A percentile compares a stretch with the other conserved stretches of the same genome.
These are phyloP conservation scores for Penstemon barbatus DNA, from an alignment of 257 asterid species.

Conservation along the genomic window DNA sequence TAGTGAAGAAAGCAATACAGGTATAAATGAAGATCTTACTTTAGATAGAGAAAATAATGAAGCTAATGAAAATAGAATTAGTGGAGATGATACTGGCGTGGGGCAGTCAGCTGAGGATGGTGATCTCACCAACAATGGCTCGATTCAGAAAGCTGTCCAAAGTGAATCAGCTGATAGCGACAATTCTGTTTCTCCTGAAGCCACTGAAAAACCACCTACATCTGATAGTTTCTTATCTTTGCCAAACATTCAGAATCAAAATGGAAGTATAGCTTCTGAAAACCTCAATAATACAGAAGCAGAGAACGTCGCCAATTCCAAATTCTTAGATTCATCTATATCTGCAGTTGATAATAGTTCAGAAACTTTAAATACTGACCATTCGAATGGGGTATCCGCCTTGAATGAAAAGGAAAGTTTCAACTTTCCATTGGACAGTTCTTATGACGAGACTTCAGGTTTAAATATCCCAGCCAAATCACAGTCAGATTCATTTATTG, in stretches of 20 bases:
- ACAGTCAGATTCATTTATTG: conserved; percentile 41
- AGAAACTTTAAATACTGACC: conserved; percentile 34
- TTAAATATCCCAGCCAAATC: conserved; percentile 29
- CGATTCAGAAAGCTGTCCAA: conserved; percentile 32
- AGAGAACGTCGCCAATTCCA: conserved; percentile 37
- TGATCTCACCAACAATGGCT: conserved; percentile 32
- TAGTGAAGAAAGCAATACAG: conserved; percentile 43
- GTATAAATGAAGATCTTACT: conserved; percentile 40
- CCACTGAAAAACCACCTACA: conserved; percentile 37
- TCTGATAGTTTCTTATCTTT: conserved; percentile 40
- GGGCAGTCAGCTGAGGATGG: conserved; percentile 42
- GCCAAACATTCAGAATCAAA: conserved; percentile 41
- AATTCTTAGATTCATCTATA: conserved; percentile 37
- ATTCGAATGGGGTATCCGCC: conserved; percentile 37
- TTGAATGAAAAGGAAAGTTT: conserved; percentile 37
- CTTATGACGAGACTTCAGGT: conserved; percentile 44
- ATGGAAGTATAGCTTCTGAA: conserved; percentile 38
- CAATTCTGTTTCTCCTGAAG: conserved; percentile 46
- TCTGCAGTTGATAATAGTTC: conserved; percentile 37
- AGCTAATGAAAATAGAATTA: conserved; percentile 41
- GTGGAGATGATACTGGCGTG: conserved; percentile 37
- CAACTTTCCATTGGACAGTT: conserved; percentile 31
- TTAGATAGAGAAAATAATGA: conserved; percentile 41
- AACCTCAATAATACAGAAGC: conserved; percentile 41
- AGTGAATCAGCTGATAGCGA: conserved; percentile 41